These are phyloP conservation scores for Penicillium odoratum DNA, from an alignment of 495 filamentous ascomycete species.

Conservation along the genomic window DNA sequence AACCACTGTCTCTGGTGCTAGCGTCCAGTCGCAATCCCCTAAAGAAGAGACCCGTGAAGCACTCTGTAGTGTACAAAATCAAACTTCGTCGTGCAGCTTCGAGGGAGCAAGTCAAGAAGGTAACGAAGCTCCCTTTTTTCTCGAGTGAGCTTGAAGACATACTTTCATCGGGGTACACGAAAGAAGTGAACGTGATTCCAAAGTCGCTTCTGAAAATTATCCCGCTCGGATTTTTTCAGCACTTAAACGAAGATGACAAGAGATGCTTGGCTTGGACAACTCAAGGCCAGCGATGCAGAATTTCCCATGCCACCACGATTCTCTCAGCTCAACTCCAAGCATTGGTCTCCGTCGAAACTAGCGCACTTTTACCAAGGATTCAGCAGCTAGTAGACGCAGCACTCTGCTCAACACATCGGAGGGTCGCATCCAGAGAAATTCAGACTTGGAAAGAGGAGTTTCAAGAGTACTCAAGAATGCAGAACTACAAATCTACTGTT, in stretches of 20 bases:
- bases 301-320: neutral
- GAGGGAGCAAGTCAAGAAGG: neutral
- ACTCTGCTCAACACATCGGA: slow-evolving; percentile 8
- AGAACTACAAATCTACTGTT: neutral
- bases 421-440: slow-evolving; percentile 5
- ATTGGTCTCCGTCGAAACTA: neutral
- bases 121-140: neutral
- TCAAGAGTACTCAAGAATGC: slow-evolving; percentile 3
- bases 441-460: slow-evolving; percentile 15
- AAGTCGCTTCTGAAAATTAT: slow-evolving; percentile 11
- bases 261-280: slow-evolving; percentile 12
- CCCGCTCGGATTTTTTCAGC: slow-evolving; percentile 9
- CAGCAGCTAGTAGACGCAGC: slow-evolving; percentile 4
- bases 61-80: neutral
- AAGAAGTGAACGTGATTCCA: slow-evolving; percentile 4
- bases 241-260: slow-evolving; percentile 5
- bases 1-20: neutral
- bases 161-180: neutral
- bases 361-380: neutral
- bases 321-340: slow-evolving; percentile 1
- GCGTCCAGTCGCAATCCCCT: neutral
- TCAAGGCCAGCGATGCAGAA: slow-evolving; percentile 10
- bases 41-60: neutral
- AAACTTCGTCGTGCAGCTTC: too few species aligned
- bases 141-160: neutral